Evolutionary conservation across 2,329 filamentous ascomycete species (phyloP).

Genomic region (Alternaria burnsii): DNA sequence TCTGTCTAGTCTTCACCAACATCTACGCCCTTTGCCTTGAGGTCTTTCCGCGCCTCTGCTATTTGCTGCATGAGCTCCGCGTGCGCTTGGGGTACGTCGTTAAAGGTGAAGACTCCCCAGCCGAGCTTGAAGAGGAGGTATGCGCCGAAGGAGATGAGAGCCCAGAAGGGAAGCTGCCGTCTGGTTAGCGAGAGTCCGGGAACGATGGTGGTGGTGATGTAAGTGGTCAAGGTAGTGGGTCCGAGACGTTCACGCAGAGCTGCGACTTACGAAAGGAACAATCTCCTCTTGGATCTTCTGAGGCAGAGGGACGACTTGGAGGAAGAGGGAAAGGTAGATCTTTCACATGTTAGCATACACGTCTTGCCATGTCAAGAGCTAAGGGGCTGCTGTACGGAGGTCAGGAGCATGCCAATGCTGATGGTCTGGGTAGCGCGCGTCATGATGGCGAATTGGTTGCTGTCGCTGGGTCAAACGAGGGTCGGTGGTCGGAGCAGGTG

Average conservation of each 20-base stretch:
- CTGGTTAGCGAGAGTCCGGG: conserved; percentile 12
- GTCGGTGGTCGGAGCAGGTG: conserved; percentile 31
- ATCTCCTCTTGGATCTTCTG: conserved; percentile 81
- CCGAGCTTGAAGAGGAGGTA: conserved; percentile 92
- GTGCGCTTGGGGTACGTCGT: conserved; percentile 91
- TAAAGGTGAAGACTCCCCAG: conserved; percentile 93
- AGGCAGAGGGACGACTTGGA: conserved; percentile 84
- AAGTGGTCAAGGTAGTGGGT: background rate
- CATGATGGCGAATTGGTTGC: conserved; percentile 66
- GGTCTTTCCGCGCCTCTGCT: conserved; percentile 75
- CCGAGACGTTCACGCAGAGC: background rate
- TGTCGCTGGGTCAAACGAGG: conserved; percentile 20
- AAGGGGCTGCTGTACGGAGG: conserved; percentile 71
- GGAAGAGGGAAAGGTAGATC: conserved; percentile 88
- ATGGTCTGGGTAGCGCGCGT: conserved; percentile 94
- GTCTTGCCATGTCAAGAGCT: conserved; percentile 9
- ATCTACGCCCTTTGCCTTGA: conserved; percentile 77
- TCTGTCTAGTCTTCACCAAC: conserved; percentile 68
- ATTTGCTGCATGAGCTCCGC: conserved; percentile 89
- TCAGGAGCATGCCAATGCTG: conserved; percentile 84
- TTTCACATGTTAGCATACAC: conserved; percentile 54
- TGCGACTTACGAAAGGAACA: conserved; percentile 81
- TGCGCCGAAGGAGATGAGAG: conserved; percentile 86
- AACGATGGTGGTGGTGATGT: background rate
- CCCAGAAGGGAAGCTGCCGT: conserved; percentile 87